Percentiles rank a stretch among this genome's conserved stretches.
Conservation (phyloP, 2,329 filamentous ascomycete genomes). For the Xylaria sp. region DNA sequence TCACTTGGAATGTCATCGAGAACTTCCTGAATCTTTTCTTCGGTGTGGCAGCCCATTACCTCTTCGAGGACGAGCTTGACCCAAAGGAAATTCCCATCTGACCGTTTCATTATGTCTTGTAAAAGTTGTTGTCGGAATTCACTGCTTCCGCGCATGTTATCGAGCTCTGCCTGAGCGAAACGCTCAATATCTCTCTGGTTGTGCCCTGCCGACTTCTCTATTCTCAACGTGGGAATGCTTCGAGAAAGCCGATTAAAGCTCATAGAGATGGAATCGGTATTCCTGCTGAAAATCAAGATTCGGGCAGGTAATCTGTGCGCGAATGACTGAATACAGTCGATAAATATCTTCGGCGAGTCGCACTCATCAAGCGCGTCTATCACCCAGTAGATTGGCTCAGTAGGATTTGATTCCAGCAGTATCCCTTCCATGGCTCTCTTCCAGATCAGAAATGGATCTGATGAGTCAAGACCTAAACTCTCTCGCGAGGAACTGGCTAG, state of each 20-base stretch:
- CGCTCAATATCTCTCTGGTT: slow-evolving; percentile 29
- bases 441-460: slow-evolving; percentile 24
- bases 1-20: slow-evolving; percentile 46
- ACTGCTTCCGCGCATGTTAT: slow-evolving; percentile 22
- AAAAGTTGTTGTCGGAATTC: slow-evolving; percentile 27
- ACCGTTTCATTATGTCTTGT: slow-evolving; percentile 40
- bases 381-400: slow-evolving; percentile 30
- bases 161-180: slow-evolving; percentile 27
- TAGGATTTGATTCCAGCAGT: slow-evolving; percentile 13
- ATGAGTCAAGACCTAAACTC: neutral
- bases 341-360: neutral
- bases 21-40: slow-evolving; percentile 40
- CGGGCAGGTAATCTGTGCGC: slow-evolving; percentile 2
- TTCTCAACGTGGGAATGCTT: neutral
- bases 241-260: slow-evolving; percentile 14
- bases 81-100: slow-evolving; percentile 51
- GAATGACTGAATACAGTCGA: slow-evolving; percentile 23
- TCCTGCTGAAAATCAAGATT: slow-evolving; percentile 21
- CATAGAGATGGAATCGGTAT: slow-evolving; percentile 6
- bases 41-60: slow-evolving; percentile 44
- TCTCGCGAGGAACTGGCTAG: slow-evolving; percentile 19
- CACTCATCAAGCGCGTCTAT: slow-evolving; percentile 36
- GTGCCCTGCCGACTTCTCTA: slow-evolving; percentile 10
- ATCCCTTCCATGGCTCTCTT: slow-evolving; percentile 20
- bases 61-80: slow-evolving; percentile 46